Conservation (phyloP, 257 asterid genomes). For the Agastache rugosa region DNA sequence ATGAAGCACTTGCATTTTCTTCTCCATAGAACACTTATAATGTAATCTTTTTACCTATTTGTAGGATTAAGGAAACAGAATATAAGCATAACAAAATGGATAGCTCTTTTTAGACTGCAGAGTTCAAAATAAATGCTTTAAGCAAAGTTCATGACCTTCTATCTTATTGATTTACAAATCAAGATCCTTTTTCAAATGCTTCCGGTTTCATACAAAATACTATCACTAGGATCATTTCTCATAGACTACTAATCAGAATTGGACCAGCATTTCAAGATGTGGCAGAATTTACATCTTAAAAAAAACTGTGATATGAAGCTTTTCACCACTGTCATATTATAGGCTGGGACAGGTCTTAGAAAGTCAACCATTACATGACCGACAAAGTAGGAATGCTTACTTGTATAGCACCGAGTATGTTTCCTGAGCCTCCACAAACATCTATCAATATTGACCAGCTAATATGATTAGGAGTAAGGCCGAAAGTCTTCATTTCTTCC, state of each 20-base stretch:
- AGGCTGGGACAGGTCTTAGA: conserved; percentile 30
- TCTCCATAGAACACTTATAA: neutral
- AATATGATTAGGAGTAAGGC: conserved; percentile 81
- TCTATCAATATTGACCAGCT: conserved; percentile 92
- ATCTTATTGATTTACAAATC: neutral
- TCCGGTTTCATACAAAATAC: neutral
- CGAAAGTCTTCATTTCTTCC: conserved; percentile 85
- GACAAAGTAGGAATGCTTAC: conserved; percentile 45
- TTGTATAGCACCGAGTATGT: conserved; percentile 67
- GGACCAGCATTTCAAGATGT: conserved; percentile 21
- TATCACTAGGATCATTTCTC: neutral
- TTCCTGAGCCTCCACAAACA: conserved; percentile 75
- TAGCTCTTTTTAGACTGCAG: neutral
- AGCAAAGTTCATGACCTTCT: neutral
- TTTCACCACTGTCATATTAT: conserved; percentile 23
- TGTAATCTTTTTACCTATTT: neutral
- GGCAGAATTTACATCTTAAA: conserved; percentile 22
- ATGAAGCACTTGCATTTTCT: neutral
- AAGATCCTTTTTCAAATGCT: conserved; percentile 6
- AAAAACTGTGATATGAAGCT: conserved; percentile 4
- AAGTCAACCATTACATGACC: conserved; percentile 31
- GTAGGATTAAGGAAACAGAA: conserved; percentile 12
- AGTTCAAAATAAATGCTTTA: neutral
- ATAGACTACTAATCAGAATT: neutral
- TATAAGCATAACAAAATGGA: neutral